Percentiles rank a stretch among this genome's conserved stretches.
phyloP scores from a whole-genome alignment of 1,139 yeast species.

The Protomyces pachydermus region DNA sequence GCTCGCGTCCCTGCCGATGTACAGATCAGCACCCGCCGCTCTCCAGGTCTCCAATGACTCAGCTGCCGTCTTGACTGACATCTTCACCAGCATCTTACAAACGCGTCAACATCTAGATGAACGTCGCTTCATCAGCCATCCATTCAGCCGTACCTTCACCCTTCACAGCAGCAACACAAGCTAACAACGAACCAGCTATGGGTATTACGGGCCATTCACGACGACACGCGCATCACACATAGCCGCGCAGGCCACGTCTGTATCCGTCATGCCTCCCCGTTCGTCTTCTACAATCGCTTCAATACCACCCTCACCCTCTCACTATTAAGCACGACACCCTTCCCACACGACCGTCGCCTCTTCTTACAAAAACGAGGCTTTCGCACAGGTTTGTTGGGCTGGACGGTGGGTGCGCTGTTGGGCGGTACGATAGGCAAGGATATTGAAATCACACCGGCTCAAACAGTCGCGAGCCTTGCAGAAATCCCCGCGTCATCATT shows the following conservation, averaged over 20 bases:
- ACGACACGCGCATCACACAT: constrained; percentile 11
- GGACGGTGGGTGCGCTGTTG: constrained; percentile 20
- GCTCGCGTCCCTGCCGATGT: too few species aligned
- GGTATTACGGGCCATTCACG: constrained; percentile 16
- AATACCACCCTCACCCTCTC: constrained; percentile 9
- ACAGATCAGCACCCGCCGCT: too few species aligned
- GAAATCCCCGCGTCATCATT: not conserved
- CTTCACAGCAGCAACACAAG: too few species aligned
- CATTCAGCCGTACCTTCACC: not conserved
- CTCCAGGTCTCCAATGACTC: too few species aligned
- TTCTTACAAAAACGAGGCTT: constrained; percentile 19
- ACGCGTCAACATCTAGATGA: not conserved
- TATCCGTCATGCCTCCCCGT: constrained; percentile 12
- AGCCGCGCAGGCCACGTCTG: constrained; percentile 3
- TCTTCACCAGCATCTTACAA: too few species aligned
- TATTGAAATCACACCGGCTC: constrained; percentile 16
- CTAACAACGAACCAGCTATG: not conserved
- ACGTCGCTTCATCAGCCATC: not conserved
- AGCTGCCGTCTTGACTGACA: too few species aligned
- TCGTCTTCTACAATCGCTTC: constrained; percentile 20
- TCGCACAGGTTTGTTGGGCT: constrained; percentile 18
- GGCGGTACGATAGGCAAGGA: constrained; percentile 24
- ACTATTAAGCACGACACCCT: not conserved
- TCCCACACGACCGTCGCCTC: constrained; percentile 15
- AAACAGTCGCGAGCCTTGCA: not conserved